Evolutionary conservation across 441 rosid genomes (phyloP).

Genomic region (Breynia disticha): DNA sequence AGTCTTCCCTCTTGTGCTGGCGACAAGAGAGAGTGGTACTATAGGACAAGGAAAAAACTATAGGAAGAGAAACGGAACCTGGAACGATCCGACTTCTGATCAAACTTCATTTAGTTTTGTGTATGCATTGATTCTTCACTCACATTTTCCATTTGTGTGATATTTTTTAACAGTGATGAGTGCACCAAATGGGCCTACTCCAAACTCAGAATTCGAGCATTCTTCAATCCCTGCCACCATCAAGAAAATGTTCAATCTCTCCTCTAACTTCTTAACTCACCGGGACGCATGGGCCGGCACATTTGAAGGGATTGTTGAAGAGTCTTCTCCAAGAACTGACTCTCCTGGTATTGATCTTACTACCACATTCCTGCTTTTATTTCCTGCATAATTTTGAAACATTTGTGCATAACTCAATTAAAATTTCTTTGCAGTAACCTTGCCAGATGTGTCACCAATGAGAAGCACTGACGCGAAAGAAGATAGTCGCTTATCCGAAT

Average conservation of each 20-base stretch:
- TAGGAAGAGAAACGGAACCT: no score
- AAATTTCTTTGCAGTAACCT: slow-evolving; percentile 34
- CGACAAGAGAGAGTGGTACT: no score
- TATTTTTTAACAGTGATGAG: slow-evolving; percentile 37
- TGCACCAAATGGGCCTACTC: slow-evolving; percentile 56
- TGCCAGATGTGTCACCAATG: slow-evolving; percentile 58
- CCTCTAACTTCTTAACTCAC: slow-evolving; percentile 79
- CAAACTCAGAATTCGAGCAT: slow-evolving; percentile 75
- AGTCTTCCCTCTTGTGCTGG: no score
- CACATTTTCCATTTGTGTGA: background rate
- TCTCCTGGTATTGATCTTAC: slow-evolving; percentile 42
- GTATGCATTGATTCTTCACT: no score
- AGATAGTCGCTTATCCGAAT: slow-evolving; percentile 49
- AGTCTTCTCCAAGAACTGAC: slow-evolving; percentile 69
- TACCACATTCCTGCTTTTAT: background rate
- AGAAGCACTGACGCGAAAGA: slow-evolving; percentile 66
- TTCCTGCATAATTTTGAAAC: no score
- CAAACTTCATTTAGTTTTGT: no score
- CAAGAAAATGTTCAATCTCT: slow-evolving; percentile 77
- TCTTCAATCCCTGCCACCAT: slow-evolving; percentile 90
- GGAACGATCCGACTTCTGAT: no score
- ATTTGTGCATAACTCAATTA: background rate
- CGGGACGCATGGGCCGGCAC: slow-evolving; percentile 97
- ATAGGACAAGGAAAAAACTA: no score
- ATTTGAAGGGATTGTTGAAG: slow-evolving; percentile 62